These are phyloP conservation scores for Geotrichum phurueaensis DNA, from an alignment of 1,139 yeast genomes.

Conservation along the genomic window DNA sequence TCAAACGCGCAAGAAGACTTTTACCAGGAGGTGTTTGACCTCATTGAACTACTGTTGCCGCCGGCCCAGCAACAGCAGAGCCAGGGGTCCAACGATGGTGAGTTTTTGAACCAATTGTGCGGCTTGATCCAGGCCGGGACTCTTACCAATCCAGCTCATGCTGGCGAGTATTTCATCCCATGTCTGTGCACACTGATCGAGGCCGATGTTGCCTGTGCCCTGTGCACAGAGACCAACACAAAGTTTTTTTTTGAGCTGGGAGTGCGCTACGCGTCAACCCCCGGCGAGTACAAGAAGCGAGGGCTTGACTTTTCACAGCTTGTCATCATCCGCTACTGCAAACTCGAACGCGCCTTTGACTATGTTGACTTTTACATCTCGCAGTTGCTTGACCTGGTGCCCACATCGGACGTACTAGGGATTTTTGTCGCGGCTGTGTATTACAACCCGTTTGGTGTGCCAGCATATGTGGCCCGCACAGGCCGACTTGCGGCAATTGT, in stretches of 20 bases:
- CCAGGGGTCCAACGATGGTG: not conserved
- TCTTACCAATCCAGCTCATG: conserved; percentile 8
- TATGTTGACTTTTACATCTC: conserved; percentile 11
- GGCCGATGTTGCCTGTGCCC: not conserved
- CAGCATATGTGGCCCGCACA: not conserved
- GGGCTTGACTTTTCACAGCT: conserved; percentile 11
- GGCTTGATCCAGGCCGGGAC: conserved; percentile 13
- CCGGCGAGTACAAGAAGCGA: conserved; percentile 3
- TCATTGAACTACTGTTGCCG: conserved; percentile 15
- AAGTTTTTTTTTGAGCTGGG: conserved; percentile 9
- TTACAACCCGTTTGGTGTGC: not conserved
- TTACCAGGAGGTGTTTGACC: conserved; percentile 18
- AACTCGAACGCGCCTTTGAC: not conserved
- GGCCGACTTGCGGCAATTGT: not conserved
- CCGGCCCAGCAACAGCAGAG: conserved; percentile 4
- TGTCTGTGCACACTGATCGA: conserved; percentile 14
- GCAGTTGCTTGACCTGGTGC: conserved; percentile 2
- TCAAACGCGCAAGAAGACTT: conserved; percentile 23
- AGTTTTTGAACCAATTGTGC: conserved; percentile 1
- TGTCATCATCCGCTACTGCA: conserved; percentile 3
- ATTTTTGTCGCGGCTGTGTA: not conserved
- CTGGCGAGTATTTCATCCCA: conserved; percentile 16
- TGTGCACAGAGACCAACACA: conserved; percentile 8
- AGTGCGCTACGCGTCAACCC: conserved; percentile 1
- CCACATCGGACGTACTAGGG: not conserved